Evolutionary conservation across 331 rosid species (phyloP), one percentile per base, ranked within the genome.

Genomic region (Rosa hybrid): DNA sequence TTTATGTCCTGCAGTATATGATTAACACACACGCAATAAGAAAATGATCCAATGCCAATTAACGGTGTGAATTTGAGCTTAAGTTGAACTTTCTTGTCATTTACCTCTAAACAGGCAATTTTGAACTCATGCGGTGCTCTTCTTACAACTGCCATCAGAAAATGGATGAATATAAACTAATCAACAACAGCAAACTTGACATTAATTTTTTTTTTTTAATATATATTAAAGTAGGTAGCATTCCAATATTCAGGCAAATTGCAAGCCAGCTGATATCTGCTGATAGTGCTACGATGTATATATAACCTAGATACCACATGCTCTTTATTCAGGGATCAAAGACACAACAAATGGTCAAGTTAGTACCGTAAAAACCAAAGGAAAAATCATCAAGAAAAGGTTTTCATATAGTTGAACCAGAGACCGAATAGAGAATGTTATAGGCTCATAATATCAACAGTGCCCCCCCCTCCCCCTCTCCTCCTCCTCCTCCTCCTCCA

Each of bases 111-210:
- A 82, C 98, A 95, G 44, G 98, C 96, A 76, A 95, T 95, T 90
- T 95, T 95, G 91, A 95, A 95, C 80, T 95, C 98, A 53, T 95
- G 98, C 44, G 98, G 98, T 68, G 98, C 95, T 88, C 98, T 91
- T 91, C 98, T 89, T 84, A 95, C 92, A 27, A 95, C 98, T 94
- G 88, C 67, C 77, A 89, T 84, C 70, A 83, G 69, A 17, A 57
- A 78, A 71, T 68, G 68, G 39, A 3, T 46, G 67, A 83, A 83
- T 72, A 81, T 63, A 83, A 80, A 74, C 77, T 46, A 69, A 42
- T 76, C 67, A 78, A 81, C 79, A 84, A 86, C 82, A 67, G 27
- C 42, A 51, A 38, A 69, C 39, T 34, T 34, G 39, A 34, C 4
- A 34, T 34, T 34, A 34, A 27, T 27, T 27, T 27, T 27, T 27